phyloP scores from a whole-genome alignment of 257 asterid genomes.

The Anisodus tanguticus region DNA sequence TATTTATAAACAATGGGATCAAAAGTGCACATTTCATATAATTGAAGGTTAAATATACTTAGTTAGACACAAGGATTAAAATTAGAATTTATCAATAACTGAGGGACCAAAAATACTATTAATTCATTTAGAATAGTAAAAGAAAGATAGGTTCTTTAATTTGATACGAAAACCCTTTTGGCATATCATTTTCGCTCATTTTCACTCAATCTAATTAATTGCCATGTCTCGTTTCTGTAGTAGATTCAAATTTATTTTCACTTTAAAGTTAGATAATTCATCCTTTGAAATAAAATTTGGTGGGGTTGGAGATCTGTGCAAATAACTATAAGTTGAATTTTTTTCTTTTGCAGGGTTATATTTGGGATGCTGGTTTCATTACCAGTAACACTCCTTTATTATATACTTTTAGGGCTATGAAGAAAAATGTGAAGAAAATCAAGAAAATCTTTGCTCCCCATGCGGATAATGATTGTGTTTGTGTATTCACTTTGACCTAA shows the following conservation, averaged over 20 bases:
- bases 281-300: background rate
- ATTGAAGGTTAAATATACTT: too few relatives aligned
- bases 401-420: constrained; percentile 57
- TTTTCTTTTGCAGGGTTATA: constrained; percentile 57
- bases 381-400: constrained; percentile 65
- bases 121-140: too few relatives aligned
- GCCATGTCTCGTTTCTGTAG: background rate
- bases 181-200: background rate
- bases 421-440: background rate
- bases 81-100: too few relatives aligned
- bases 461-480: constrained; percentile 21
- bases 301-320: too few relatives aligned
- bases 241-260: background rate
- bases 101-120: too few relatives aligned
- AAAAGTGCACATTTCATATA: too few relatives aligned
- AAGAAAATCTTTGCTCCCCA: background rate
- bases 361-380: constrained; percentile 73
- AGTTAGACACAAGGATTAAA: too few relatives aligned
- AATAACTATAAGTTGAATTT: too few relatives aligned
- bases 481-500: constrained; percentile 23
- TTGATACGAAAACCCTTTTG: too few relatives aligned
- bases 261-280: too few relatives aligned
- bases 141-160: too few relatives aligned
- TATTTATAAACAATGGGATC: too few relatives aligned
- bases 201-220: background rate